Conservation (phyloP, 2,329 filamentous ascomycete species). For the Gnomoniopsis sp. region DNA sequence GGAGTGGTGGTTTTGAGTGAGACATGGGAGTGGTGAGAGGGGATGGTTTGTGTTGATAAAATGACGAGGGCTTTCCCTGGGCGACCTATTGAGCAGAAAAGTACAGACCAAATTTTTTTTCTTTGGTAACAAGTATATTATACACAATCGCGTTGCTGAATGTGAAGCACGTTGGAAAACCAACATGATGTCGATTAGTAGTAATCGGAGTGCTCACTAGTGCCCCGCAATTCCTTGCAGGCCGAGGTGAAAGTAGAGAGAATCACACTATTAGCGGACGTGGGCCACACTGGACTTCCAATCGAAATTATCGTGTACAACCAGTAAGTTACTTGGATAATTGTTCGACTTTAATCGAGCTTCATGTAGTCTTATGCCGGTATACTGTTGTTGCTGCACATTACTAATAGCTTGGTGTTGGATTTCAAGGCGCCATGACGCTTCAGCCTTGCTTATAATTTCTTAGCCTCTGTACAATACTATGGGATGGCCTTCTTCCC, state of each 20-base stretch:
- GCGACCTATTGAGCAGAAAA: too few species aligned
- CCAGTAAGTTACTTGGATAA: too few species aligned
- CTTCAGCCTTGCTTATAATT: not conserved
- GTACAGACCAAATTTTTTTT: not conserved
- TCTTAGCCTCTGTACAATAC: not conserved
- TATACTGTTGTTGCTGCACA: not conserved
- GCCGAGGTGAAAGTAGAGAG: not conserved
- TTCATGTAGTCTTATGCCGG: not conserved
- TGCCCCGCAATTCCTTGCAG: conserved; percentile 2
- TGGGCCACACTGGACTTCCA: not conserved
- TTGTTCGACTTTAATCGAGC: not conserved
- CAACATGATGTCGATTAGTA: not conserved
- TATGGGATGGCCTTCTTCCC: conserved; percentile 16
- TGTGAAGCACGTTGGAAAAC: not conserved
- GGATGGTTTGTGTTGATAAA: not conserved
- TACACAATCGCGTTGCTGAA: not conserved
- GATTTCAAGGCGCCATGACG: not conserved
- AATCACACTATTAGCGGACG: not conserved
- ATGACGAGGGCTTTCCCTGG: too few species aligned
- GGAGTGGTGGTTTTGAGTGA: conserved; percentile 8
- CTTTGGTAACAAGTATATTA: not conserved
- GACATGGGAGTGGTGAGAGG: conserved; percentile 1
- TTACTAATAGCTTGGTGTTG: not conserved
- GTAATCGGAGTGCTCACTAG: not conserved
- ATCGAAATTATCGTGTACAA: too few species aligned